Evolutionary conservation across 2,329 filamentous ascomycete species (phyloP), one percentile per base, ranked within the genome.

Genomic region (Aspergillus japonicus): DNA sequence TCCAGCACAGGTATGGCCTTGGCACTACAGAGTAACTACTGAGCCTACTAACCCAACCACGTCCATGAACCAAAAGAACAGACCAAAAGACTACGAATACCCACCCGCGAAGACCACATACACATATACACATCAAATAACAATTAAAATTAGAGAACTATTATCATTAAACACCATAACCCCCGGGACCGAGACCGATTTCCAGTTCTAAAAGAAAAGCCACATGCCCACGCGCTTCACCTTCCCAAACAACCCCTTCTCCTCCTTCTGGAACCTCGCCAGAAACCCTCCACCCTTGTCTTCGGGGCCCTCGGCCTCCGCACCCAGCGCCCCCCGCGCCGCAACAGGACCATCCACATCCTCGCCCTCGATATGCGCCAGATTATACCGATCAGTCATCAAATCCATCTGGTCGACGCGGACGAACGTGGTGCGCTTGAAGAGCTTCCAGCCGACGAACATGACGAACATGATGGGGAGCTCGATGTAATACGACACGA

Each of bases 401-500:
- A 85, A 66, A 70, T 85, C 83, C 81, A 85, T 84, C 54, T 79
- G 77, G 24, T 73, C 71, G 35, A 76, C 65, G 14, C 68, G 68
- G 19, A 83, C 80, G 54, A 82, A 77, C 59, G 70, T 77, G 5
- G 82, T 83, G 33, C 74, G 66, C 65, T 76, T 80, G 64, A 84
- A 72, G n/a, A 80, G 35, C 67, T 87, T 87, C 85, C 85, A 88
- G 0, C 69, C 77, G 12, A 85, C 48, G 63, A 80, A 83, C 73
- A 85, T 82, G 14, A 83, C 70, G 16, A 83, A 64, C 80, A 89
- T 86, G 58, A 89, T 67, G 0, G 85, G 83, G 19, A 89, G 73
- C 71, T 88, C 85, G 42, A 89, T 80, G 66, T 89, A 88, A 62
- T 80, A 85, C 60, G 83, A 87, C 50, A 89, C 83, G 66, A 89